These are phyloP conservation scores for Phlebiopsis flavidoalba DNA, from an alignment of 768 basidiomycete species.

Conservation along the genomic window DNA sequence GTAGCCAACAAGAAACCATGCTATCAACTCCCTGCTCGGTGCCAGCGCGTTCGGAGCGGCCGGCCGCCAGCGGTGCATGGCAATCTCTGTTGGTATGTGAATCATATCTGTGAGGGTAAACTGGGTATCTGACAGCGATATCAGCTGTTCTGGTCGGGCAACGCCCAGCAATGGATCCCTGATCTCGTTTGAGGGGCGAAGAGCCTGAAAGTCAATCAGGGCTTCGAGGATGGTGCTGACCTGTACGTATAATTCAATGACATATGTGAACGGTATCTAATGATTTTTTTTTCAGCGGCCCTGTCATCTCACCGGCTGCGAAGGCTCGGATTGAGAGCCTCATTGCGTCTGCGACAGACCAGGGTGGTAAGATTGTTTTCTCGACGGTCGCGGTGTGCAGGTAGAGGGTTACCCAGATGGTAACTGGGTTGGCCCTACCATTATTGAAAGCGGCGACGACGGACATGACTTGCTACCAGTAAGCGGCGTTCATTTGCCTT, in stretches of 20 bases:
- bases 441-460: constrained; percentile 82
- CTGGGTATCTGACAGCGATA: neutral
- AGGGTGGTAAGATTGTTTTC: constrained; percentile 83
- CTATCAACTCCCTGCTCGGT: constrained; percentile 87
- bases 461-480: constrained; percentile 87
- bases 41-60: constrained; percentile 81
- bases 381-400: constrained; percentile 74
- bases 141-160: constrained; percentile 79
- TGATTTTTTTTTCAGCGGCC: constrained; percentile 45
- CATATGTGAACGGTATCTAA: neutral
- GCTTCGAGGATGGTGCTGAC: constrained; percentile 85
- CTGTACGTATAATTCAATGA: constrained; percentile 43
- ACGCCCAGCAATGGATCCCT: constrained; percentile 74
- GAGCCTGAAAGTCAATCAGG: constrained; percentile 78
- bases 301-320: constrained; percentile 77
- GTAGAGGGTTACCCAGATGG: constrained; percentile 79
- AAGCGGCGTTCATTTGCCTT: constrained; percentile 21
- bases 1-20: constrained; percentile 87
- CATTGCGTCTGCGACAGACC: constrained; percentile 66
- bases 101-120: neutral
- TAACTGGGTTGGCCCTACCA: constrained; percentile 92
- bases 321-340: constrained; percentile 72
- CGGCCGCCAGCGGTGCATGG: constrained; percentile 95
- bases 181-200: constrained; percentile 80
- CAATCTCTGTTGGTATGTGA: constrained; percentile 76